Evolutionary conservation across 805 yeast genomes (phyloP).

Genomic region (Yamadazyma paraphyllophila): DNA sequence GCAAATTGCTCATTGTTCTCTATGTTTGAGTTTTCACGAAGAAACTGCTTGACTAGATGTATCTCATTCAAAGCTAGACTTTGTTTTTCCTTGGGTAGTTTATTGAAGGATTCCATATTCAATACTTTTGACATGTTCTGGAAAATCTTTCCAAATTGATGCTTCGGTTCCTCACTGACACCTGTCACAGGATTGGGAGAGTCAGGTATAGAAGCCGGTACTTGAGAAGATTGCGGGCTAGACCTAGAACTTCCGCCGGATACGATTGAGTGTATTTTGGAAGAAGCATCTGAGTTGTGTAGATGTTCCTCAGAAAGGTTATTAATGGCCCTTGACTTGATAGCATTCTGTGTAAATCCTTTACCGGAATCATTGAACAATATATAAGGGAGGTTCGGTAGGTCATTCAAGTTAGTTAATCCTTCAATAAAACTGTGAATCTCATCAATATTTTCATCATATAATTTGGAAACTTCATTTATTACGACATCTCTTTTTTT

Average conservation of each 20-base stretch:
- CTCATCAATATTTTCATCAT: conserved; percentile 62
- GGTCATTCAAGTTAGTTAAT: conserved; percentile 35
- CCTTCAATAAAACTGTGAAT: conserved; percentile 38
- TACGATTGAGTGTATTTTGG: background rate
- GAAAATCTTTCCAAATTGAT: conserved; percentile 9
- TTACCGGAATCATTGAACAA: conserved; percentile 28
- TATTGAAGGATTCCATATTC: conserved; percentile 1
- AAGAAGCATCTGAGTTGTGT: background rate
- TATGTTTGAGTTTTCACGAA: background rate
- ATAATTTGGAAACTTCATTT: conserved; percentile 71
- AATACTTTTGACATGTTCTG: conserved; percentile 4
- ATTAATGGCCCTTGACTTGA: conserved; percentile 13
- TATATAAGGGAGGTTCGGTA: conserved; percentile 34
- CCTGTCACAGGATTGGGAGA: background rate
- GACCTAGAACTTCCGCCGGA: background rate
- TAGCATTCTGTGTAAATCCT: conserved; percentile 18
- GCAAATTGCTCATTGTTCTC: conserved; percentile 5
- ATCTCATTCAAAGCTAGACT: conserved; percentile 5
- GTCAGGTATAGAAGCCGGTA: background rate
- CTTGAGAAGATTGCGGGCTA: background rate
- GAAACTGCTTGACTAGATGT: background rate
- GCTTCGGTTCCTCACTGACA: background rate
- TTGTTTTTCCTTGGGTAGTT: conserved; percentile 4
- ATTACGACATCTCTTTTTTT: conserved; percentile 69
- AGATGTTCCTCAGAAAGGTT: background rate